Percentiles rank a stretch among this genome's conserved stretches.
phyloP scores from a whole-genome alignment of 2,329 filamentous ascomycete genomes.

The Cucurbitaria berberidis region DNA sequence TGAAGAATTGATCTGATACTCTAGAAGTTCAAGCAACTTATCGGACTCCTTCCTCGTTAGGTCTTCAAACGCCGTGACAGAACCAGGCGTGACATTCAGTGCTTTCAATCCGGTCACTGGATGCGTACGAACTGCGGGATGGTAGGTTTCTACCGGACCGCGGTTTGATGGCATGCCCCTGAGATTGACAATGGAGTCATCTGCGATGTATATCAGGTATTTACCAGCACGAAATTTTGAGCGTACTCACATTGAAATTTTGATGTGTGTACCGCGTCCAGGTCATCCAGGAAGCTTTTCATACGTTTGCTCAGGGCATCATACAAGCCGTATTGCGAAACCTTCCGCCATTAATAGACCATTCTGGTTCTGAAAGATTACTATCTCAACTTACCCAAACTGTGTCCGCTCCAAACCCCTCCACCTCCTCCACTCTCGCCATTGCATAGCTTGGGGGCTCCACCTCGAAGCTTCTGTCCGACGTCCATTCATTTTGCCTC shows the following conservation, averaged over 20 bases:
- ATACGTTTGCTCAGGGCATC: slow-evolving; percentile 15
- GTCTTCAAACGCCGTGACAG: slow-evolving; percentile 58
- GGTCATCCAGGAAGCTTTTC: slow-evolving; percentile 8
- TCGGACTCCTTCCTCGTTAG: slow-evolving; percentile 57
- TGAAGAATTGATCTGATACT: slow-evolving; percentile 13
- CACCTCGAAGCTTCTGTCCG: slow-evolving; percentile 7
- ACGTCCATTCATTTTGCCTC: slow-evolving; percentile 1
- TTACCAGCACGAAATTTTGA: not conserved
- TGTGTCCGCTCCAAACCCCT: slow-evolving; percentile 1
- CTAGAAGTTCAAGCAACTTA: slow-evolving; percentile 13
- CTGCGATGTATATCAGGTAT: not conserved
- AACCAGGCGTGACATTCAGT: slow-evolving; percentile 48
- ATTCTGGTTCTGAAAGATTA: not conserved
- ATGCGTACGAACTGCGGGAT: slow-evolving; percentile 58
- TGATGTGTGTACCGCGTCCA: slow-evolving; percentile 10
- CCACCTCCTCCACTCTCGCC: not conserved
- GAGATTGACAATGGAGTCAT: slow-evolving; percentile 3
- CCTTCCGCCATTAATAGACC: not conserved
- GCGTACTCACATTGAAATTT: not conserved
- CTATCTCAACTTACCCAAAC: slow-evolving; percentile 2
- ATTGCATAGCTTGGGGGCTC: slow-evolving; percentile 12
- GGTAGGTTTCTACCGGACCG: slow-evolving; percentile 44
- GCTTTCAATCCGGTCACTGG: slow-evolving; percentile 57
- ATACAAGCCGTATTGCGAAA: slow-evolving; percentile 21
- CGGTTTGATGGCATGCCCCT: slow-evolving; percentile 47